These are phyloP conservation scores for Hamamelis virginiana DNA, from an alignment of 164 flowering plant species.

Conservation along the genomic window DNA sequence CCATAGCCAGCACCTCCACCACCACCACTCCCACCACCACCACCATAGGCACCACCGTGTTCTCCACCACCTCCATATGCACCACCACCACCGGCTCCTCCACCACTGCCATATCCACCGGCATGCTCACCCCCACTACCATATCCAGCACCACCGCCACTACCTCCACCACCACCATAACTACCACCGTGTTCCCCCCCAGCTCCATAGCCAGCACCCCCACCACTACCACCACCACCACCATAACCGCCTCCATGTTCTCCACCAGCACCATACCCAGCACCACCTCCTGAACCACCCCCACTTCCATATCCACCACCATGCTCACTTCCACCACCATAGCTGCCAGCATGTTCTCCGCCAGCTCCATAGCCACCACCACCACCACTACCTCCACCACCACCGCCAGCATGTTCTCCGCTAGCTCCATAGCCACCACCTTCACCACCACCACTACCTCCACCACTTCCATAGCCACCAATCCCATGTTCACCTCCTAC, in stretches of 20 bases:
- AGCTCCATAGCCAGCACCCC: neutral
- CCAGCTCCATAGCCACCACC: conserved; percentile 12
- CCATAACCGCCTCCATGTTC: conserved; percentile 14
- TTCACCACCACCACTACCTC: neutral
- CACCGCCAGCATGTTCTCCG: neutral
- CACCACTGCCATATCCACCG: conserved; percentile 5
- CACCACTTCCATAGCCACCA: conserved; percentile 8
- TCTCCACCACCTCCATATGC: conserved; percentile 4
- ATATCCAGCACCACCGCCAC: conserved; percentile 1
- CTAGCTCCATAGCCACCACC: no score
- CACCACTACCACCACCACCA: conserved; percentile 16
- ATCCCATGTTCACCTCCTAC: neutral
- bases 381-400: neutral
- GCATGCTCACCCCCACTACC: conserved; percentile 3
- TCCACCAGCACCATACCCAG: conserved; percentile 23
- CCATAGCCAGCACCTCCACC: conserved; percentile 3
- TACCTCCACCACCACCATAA: conserved; percentile 6
- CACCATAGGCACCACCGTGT: conserved; percentile 13
- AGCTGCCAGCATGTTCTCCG: no score
- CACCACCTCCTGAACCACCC: conserved; percentile 16
- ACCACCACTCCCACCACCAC: conserved; percentile 1
- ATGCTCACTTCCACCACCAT: conserved; percentile 12
- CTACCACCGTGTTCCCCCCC: conserved; percentile 1
- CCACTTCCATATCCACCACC: conserved; percentile 23
- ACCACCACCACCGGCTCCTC: conserved; percentile 1